These are phyloP conservation scores for Schizosaccharomyces lindneri DNA, from an alignment of 805 yeast species.

Conservation along the genomic window DNA sequence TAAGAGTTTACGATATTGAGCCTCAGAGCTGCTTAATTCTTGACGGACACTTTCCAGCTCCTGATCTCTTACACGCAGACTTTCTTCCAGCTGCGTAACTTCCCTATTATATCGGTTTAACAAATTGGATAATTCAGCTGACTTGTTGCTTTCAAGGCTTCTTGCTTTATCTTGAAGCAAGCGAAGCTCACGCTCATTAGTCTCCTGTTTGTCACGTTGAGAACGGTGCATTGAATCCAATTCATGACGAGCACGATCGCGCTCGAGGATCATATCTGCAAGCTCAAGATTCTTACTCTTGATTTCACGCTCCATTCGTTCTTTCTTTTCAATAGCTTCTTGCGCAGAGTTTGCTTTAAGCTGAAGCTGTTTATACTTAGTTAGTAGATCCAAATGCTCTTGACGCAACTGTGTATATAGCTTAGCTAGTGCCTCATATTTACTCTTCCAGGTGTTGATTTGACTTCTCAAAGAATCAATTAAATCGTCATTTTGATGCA, in stretches of 20 bases:
- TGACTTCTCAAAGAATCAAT: conserved; percentile 47
- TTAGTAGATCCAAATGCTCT: conserved; percentile 60
- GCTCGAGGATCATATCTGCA: conserved; percentile 68
- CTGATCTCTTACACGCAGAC: conserved; percentile 14
- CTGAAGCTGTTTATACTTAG: conserved; percentile 51
- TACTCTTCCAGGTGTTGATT: conserved; percentile 50
- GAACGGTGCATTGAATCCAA: conserved; percentile 43
- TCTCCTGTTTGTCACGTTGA: conserved; percentile 40
- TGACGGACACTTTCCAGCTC: conserved; percentile 12
- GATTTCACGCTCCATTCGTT: conserved; percentile 55
- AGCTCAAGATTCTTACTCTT: conserved; percentile 67
- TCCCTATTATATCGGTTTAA: conserved; percentile 41
- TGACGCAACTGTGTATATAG: conserved; percentile 75
- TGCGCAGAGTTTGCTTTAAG: conserved; percentile 75
- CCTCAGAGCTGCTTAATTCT: conserved; percentile 11
- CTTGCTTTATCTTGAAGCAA: conserved; percentile 33
- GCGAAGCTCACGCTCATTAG: conserved; percentile 36
- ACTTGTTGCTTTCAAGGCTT: conserved; percentile 35
- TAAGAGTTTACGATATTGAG: conserved; percentile 21
- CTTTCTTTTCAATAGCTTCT: conserved; percentile 66
- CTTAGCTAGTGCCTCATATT: conserved; percentile 74
- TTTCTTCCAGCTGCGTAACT: conserved; percentile 24
- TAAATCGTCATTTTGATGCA: conserved; percentile 54
- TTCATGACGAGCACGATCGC: conserved; percentile 71
- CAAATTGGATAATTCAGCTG: conserved; percentile 34